Conservation (phyloP, 805 yeast species). For the Ogataea paradorogensis region DNA sequence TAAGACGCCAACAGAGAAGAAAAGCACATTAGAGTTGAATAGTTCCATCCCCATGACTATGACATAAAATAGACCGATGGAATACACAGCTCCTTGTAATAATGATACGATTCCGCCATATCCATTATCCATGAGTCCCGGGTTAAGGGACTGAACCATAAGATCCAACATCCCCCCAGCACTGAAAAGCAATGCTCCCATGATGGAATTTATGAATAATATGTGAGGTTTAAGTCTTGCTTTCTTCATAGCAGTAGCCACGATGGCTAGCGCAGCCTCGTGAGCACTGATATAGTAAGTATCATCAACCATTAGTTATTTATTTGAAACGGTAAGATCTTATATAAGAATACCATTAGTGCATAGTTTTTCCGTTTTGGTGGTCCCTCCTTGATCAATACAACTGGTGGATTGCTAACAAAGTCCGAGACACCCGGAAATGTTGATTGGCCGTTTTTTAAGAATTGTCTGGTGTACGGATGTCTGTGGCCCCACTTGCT, state of each 20-base stretch:
- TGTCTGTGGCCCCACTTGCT: constrained; percentile 7
- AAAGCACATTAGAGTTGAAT: constrained; percentile 71
- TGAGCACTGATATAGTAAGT: constrained; percentile 66
- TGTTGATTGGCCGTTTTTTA: constrained; percentile 6
- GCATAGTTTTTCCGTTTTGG: constrained; percentile 4
- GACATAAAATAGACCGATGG: constrained; percentile 74
- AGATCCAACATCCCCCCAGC: constrained; percentile 72
- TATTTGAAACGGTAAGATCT: neutral
- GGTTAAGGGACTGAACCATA: constrained; percentile 51
- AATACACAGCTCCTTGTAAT: constrained; percentile 60
- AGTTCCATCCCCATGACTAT: constrained; percentile 73
- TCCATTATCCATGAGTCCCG: constrained; percentile 34
- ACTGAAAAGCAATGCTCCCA: constrained; percentile 69
- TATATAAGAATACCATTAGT: neutral
- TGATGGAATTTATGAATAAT: constrained; percentile 57
- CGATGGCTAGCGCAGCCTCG: constrained; percentile 80
- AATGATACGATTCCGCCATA: constrained; percentile 54
- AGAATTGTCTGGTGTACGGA: constrained; percentile 3
- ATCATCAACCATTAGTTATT: constrained; percentile 39
- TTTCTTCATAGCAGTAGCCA: constrained; percentile 83
- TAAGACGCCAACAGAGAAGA: constrained; percentile 63
- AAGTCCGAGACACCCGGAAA: constrained; percentile 11
- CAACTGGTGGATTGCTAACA: neutral
- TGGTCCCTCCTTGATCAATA: constrained; percentile 3
- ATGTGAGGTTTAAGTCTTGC: constrained; percentile 62